Base-by-base conservation (phyloP, 2,329 filamentous ascomycete species). In the Ambrosiella xylebori region DNA sequence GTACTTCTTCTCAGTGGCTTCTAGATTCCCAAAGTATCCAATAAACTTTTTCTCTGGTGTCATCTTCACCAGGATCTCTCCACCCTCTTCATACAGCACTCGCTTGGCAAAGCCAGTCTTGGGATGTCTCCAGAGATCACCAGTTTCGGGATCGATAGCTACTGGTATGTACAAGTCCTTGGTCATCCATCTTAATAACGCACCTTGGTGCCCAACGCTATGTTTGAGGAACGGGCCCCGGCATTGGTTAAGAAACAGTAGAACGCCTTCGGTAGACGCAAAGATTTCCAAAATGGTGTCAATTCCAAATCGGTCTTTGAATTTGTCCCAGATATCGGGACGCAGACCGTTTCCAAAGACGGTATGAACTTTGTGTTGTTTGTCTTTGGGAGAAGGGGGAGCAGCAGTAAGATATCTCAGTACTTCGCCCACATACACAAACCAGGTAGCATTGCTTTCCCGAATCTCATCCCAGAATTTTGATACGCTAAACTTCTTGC, bases 401-500 rank as follows among this genome's bases (percentile, higher is more conserved):
- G 78, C 78, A 0, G 84, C 81, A 11, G 89, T 75, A 0, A 90
- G 74, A 63, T 89, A 90, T 0, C 86, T 77, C 6, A 85, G 78
- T 0, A 84, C 87, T 67, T 90, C 86, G 64, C 86, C 86, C 1
- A 90, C 86, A 65, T 90, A 90, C 15, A 85, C 79, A 63, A 89
- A 86, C 64, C 79, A 78, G 0, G 84, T 88, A 0, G 85, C 79
- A 12, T 76, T 70, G 0, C 80, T 82, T 59, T 82, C 82, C 51
- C 81, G 77, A 17, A 88, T 73, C 62, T 90, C 86, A 38, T 71
- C 68, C 85, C 86, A 89, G 72, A 90, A 89, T 15, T 74, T 74
- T 0, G 79, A 77, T 1, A 78, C 81, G 61, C 80, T 85, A 71
- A 90, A 90, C 66, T 76, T 80, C 57, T 76, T 77, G 17, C 79